These are phyloP conservation scores for Crotalaria pallida DNA, from an alignment of 306 rosid genomes.

Conservation along the genomic window DNA sequence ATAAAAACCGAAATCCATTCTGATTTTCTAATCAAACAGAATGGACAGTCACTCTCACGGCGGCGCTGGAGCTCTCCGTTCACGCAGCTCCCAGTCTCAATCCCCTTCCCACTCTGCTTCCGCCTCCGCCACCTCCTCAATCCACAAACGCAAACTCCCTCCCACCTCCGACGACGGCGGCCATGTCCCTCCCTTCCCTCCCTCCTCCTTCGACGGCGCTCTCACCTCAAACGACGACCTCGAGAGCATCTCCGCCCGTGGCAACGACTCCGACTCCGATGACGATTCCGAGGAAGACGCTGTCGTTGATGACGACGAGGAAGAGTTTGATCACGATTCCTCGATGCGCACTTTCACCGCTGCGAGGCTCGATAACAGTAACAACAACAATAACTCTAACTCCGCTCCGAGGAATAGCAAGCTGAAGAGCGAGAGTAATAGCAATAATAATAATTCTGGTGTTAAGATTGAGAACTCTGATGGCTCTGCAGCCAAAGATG, in stretches of 20 bases:
- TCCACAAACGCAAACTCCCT: conserved; percentile 71
- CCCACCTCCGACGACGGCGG: conserved; percentile 75
- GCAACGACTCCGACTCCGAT: conserved; percentile 60
- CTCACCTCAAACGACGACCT: conserved; percentile 86
- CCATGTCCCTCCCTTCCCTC: conserved; percentile 88
- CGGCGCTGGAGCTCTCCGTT: no score
- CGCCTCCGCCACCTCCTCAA: conserved; percentile 64
- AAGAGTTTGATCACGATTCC: not conserved
- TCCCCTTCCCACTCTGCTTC: conserved; percentile 68
- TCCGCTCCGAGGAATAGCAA: not conserved
- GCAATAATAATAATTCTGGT: not conserved
- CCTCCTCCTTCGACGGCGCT: conserved; percentile 89
- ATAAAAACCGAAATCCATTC: no score
- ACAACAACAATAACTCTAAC: not conserved
- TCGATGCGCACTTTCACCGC: no score
- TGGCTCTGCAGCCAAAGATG: not conserved
- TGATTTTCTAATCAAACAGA: no score
- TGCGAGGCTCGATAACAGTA: no score
- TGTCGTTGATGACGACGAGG: conserved; percentile 58
- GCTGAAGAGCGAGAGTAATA: not conserved
- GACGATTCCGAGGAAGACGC: conserved; percentile 68
- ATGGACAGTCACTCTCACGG: no score
- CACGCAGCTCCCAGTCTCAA: conserved; percentile 30
- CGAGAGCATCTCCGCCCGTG: conserved; percentile 90
- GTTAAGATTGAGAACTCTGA: not conserved